phyloP scores from a whole-genome alignment of 2,329 filamentous ascomycete genomes.

The Colletotrichum eleusines region DNA sequence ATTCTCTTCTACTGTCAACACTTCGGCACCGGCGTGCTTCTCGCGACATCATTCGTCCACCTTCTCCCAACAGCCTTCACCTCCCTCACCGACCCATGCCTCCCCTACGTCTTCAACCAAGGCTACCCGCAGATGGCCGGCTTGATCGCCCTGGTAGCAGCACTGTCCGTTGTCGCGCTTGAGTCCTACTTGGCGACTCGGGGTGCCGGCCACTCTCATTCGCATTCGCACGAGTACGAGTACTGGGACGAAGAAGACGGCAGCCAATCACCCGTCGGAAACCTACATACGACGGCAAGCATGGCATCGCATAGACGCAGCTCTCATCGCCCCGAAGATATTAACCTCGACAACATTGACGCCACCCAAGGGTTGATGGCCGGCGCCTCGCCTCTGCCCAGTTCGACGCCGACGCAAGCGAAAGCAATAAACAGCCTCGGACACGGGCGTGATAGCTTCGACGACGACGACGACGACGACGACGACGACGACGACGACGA shows the following conservation, averaged over 20 bases:
- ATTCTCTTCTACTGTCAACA: conserved; percentile 78
- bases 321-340: conserved; percentile 59
- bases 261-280: conserved; percentile 43
- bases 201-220: conserved; percentile 72
- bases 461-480: conserved; percentile 60
- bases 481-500: conserved; percentile 50
- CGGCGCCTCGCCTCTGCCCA: conserved; percentile 69
- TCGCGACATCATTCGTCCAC: conserved; percentile 88
- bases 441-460: conserved; percentile 42
- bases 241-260: conserved; percentile 62
- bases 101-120: conserved; percentile 82
- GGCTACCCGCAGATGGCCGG: conserved; percentile 85
- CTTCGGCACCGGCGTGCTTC: conserved; percentile 86
- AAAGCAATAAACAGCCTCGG: conserved; percentile 33
- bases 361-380: conserved; percentile 67
- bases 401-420: conserved; percentile 59
- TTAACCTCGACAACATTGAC: conserved; percentile 65
- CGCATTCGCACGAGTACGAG: conserved; percentile 58
- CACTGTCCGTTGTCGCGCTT: conserved; percentile 84
- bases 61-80: conserved; percentile 76
- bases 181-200: conserved; percentile 89
- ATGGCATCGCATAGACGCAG: conserved; percentile 55
- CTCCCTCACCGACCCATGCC: conserved; percentile 76
- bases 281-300: conserved; percentile 45
- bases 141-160: conserved; percentile 83